Evolutionary conservation across 257 asterid species (phyloP).

Genomic region (Haberlea rhodopensis): DNA sequence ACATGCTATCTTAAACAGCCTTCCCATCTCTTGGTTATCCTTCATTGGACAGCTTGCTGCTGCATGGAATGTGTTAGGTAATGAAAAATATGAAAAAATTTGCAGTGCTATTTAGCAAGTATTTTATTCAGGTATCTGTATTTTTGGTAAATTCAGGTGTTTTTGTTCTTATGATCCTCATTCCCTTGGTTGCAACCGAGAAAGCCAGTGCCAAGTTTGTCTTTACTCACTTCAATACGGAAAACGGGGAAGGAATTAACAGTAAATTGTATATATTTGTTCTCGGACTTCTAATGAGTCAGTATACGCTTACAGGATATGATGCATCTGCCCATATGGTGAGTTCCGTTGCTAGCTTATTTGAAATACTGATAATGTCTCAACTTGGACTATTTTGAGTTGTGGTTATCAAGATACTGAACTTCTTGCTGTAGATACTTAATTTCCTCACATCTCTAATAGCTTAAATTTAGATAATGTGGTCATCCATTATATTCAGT

Average conservation of each 20-base stretch:
- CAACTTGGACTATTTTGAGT: too few relatives aligned
- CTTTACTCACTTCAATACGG: constrained; percentile 79
- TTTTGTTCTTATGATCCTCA: constrained; percentile 80
- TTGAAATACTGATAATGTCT: too few relatives aligned
- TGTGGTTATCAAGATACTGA: too few relatives aligned
- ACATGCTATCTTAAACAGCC: constrained; percentile 81
- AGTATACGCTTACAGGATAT: constrained; percentile 80
- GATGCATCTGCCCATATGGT: constrained; percentile 99
- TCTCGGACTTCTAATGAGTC: constrained; percentile 95
- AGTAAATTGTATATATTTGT: constrained; percentile 69
- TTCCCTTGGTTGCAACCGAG: constrained; percentile 81
- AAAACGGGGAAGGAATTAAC: constrained; percentile 63
- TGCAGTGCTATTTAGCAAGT: background rate
- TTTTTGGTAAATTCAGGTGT: constrained; percentile 54
- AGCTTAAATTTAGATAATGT: too few relatives aligned
- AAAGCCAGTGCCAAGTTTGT: constrained; percentile 74
- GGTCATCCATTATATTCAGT: too few relatives aligned
- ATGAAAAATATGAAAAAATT: background rate
- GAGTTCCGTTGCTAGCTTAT: constrained; percentile 29
- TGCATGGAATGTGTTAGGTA: constrained; percentile 91
- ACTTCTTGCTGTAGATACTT: too few relatives aligned
- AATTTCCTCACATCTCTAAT: too few relatives aligned
- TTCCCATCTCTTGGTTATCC: constrained; percentile 79
- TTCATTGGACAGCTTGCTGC: constrained; percentile 85
- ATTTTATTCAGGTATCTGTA: constrained; percentile 8